Conservation (phyloP, 768 basidiomycete genomes). For the Tephrocybe sp. region DNA sequence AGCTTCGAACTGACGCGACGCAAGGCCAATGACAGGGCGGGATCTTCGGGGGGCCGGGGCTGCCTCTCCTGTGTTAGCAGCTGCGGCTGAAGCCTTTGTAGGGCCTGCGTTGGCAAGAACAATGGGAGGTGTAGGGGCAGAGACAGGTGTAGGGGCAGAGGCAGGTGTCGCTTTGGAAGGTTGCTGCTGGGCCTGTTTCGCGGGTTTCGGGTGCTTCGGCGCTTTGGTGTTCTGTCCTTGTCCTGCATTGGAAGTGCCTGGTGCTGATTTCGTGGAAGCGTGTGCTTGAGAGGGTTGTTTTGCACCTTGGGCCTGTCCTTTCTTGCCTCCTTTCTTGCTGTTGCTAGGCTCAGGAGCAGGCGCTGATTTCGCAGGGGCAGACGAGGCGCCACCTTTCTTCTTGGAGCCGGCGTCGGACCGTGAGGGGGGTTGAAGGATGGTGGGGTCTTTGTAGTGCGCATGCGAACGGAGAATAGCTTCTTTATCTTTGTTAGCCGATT, state of each 20-base stretch:
- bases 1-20: constrained; percentile 69
- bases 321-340: constrained; percentile 10
- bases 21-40: constrained; percentile 63
- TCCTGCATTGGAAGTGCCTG: not conserved
- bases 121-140: not conserved
- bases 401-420: constrained; percentile 25
- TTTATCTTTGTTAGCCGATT: constrained; percentile 69
- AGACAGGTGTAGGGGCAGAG: not conserved
- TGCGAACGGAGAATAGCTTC: constrained; percentile 72
- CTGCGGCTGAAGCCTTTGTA: too few species aligned
- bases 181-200: constrained; percentile 1
- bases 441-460: constrained; percentile 63
- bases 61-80: too few species aligned
- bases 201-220: constrained; percentile 3
- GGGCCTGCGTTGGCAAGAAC: too few species aligned
- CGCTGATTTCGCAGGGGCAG: not conserved
- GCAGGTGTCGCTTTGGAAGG: not conserved
- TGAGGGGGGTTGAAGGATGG: constrained; percentile 24
- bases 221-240: not conserved
- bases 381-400: constrained; percentile 24
- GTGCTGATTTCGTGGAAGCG: not conserved
- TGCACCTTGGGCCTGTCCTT: not conserved
- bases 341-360: constrained; percentile 12
- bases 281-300: constrained; percentile 6
- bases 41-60: constrained; percentile 31